Base-by-base conservation (phyloP, 108 stramenopile species). In the Pseudonitzschia pungens region DNA sequence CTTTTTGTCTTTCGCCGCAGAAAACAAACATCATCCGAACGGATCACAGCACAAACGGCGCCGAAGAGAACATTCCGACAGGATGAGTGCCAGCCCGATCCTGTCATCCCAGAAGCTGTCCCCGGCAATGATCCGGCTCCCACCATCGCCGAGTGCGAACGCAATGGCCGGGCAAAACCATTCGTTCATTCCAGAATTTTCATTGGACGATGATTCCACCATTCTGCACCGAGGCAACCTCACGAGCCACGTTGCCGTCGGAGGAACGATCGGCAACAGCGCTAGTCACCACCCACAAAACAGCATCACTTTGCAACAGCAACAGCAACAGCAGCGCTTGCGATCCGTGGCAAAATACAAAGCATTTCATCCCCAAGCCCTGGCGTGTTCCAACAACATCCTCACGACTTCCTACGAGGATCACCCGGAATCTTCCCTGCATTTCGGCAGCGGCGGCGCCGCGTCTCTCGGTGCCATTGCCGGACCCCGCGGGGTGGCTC, bases 401-500 rank as follows among this genome's bases (percentile, higher is more conserved):
- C 52, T 77, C 24, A 44, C 70, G 20, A 48, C 70, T 1, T 70
- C 69, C 24, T 36, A 55, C 22, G 53, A 71, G 27, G 68, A 70
- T 24, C 48, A 68, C 16, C 31, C 28, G 26, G 48, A 40, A 31
- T 48, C 71, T 2, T 26, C 59, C 18, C 28, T 31, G 16, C 60
- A 48, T 45, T 45, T 26, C 20, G 42, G 43, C 29, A 33, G 55
- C 14, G 57, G 43, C 29, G 45, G 55, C 14, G 57, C 70, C 33
- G 56, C 78, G 8, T 79, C 77, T 0, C 51, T 85, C n/a, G 75
- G 77, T 2, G 84, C 84, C 6, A 43, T 85, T 48, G 79, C 81
- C 6, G 84, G 84, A 24, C 68, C 74, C 21, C 73, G 77, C 14
- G 84, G 84, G 12, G 75, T 85, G 40, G 81, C 81, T 0, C 65